Conservation (phyloP, 192 early-diverging fungal genomes). For the Linnemannia schmuckeri region DNA sequence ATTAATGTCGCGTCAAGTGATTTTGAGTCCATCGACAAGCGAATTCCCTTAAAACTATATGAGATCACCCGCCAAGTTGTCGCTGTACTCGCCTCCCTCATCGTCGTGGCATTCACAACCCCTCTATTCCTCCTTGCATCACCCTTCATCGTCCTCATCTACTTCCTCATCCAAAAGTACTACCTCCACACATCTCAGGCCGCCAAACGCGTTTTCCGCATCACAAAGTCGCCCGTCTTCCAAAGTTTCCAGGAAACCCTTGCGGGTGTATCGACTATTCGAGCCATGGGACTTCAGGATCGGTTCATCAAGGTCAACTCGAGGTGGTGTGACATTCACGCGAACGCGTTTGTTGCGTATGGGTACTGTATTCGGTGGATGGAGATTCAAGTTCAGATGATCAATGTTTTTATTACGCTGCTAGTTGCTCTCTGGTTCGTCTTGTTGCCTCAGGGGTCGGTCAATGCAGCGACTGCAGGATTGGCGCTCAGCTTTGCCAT, state of each 20-base stretch:
- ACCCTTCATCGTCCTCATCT: conserved; percentile 28
- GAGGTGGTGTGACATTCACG: background rate
- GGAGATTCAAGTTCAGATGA: conserved; percentile 19
- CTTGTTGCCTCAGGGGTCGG: conserved; percentile 68
- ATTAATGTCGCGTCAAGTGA: conserved; percentile 66
- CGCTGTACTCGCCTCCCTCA: conserved; percentile 33
- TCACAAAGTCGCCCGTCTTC: conserved; percentile 77
- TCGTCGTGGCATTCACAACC: conserved; percentile 6
- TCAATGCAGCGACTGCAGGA: conserved; percentile 81
- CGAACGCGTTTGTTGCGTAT: conserved; percentile 19
- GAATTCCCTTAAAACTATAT: background rate
- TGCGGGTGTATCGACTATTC: conserved; percentile 65
- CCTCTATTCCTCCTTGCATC: conserved; percentile 17
- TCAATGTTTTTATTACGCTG: conserved; percentile 42
- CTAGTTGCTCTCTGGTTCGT: conserved; percentile 34
- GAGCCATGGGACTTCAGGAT: conserved; percentile 54
- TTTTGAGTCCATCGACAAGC: conserved; percentile 15
- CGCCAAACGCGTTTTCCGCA: conserved; percentile 77
- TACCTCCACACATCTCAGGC: conserved; percentile 74
- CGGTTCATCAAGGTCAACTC: conserved; percentile 73
- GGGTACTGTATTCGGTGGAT: conserved; percentile 26
- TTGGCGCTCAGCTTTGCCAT: conserved; percentile 76
- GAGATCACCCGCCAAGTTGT: conserved; percentile 18
- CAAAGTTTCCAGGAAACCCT: conserved; percentile 68
- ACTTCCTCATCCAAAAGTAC: conserved; percentile 51